Base-by-base conservation (phyloP, 73 alveolate species). In the Effrenium voratum region DNA sequence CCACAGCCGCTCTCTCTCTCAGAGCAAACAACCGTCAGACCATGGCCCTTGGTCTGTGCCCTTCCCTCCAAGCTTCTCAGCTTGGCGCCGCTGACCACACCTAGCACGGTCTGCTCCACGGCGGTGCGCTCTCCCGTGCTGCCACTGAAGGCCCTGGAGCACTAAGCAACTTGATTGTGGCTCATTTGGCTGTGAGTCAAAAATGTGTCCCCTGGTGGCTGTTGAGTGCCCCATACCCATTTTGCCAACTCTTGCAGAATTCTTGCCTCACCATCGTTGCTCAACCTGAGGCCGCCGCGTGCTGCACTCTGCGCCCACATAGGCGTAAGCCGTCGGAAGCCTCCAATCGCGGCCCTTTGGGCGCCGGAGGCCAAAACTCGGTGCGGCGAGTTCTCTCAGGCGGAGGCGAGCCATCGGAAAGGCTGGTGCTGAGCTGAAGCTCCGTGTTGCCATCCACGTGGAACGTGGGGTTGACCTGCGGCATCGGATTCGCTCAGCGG, bases 251-350 rank as follows among this genome's bases (percentile, higher is more conserved):
- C n/a, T n/a, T n/a, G n/a, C n/a, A n/a, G n/a, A n/a, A n/a, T n/a
- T n/a, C n/a, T n/a, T n/a, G n/a, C n/a, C n/a, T 57, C n/a, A 22
- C 16, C 28, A 1, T 57, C n/a, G 28, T 57, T 34, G 47, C 26
- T 22, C 47, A 12, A 10, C 43, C 55, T 75, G 45, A 75, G 85
- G 36, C 30, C 15, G 3, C 44, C 68, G 30, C 66, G 90, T 79
- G 90, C 90, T 79, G 90, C 90, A 79, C 44, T 79, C 90, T 24
- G 41, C 90, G 13, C 90, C 90, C 19, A 79, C 90, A 34, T 79
- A 79, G 90, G 60, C 90, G 45, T 79, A 79, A 44, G 90, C 90
- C 30, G 15, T 30, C 44, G 90, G 45, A 43, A 79, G 90, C 85
- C 85, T 75, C 10, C 10, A 40, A n/a, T n/a, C n/a, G n/a, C n/a